These are phyloP conservation scores for Fusarium solani-melongenae DNA, from an alignment of 2,329 filamentous ascomycete species.

Conservation along the genomic window DNA sequence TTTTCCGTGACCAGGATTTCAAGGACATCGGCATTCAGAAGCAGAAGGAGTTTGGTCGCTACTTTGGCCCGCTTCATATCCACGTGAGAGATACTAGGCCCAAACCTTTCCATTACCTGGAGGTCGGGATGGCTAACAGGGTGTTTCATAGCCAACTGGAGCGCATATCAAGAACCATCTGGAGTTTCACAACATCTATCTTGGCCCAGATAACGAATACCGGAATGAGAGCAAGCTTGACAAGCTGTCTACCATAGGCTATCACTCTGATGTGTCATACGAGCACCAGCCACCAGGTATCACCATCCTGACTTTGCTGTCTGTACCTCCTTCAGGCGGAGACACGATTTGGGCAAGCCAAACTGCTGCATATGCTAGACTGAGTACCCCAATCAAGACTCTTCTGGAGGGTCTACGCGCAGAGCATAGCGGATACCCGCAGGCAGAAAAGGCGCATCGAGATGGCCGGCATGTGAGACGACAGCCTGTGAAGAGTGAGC, in stretches of 20 bases:
- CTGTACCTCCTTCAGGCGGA: constrained; percentile 5
- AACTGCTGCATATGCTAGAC: constrained; percentile 3
- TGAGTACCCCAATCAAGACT: constrained; percentile 1
- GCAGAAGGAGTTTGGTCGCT: constrained; percentile 49
- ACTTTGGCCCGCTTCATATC: not conserved
- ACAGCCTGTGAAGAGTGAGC: constrained; percentile 58
- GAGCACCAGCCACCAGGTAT: constrained; percentile 56
- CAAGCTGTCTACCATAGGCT: constrained; percentile 48
- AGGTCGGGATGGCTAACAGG: not conserved
- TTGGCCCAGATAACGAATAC: constrained; percentile 55
- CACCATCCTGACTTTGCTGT: constrained; percentile 46
- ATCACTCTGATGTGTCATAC: constrained; percentile 56
- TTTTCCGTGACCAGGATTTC: constrained; percentile 45
- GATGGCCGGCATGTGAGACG: constrained; percentile 1
- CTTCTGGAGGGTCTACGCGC: constrained; percentile 8
- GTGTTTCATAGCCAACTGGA: constrained; percentile 51
- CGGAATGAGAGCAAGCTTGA: constrained; percentile 48
- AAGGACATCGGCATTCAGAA: constrained; percentile 51
- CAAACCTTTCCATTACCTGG: no score
- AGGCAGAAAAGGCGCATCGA: not conserved
- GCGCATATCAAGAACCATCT: constrained; percentile 55
- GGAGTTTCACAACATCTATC: constrained; percentile 60
- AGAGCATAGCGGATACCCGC: constrained; percentile 4
- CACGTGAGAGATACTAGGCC: not conserved
- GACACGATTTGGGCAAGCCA: constrained; percentile 14